Percentiles rank a stretch among this genome's conserved stretches.
Evolutionary conservation across 2,329 filamentous ascomycete genomes (phyloP).

Genomic region (Penicillium sp.): DNA sequence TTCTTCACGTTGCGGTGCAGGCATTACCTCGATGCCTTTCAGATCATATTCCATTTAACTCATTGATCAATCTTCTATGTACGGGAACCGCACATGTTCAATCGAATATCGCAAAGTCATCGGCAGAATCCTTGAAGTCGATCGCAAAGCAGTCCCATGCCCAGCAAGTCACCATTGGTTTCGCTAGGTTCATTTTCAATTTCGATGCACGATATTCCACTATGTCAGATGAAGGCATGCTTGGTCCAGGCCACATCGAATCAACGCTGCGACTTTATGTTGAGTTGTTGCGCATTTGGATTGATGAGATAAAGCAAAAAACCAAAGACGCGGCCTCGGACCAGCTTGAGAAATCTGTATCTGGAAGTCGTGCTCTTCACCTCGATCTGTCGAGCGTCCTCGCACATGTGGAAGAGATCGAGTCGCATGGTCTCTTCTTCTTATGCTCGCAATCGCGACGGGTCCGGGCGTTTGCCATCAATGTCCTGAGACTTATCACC

Average conservation of each 20-base stretch:
- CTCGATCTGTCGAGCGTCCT: conserved; percentile 86
- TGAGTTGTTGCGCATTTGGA: conserved; percentile 94
- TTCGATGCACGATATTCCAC: conserved; percentile 97
- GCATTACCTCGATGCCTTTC: conserved; percentile 93
- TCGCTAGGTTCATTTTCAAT: conserved; percentile 96
- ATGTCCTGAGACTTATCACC: conserved; percentile 85
- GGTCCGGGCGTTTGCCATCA: conserved; percentile 88
- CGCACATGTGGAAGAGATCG: conserved; percentile 93
- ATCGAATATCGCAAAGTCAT: conserved; percentile 86
- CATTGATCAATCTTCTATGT: conserved; percentile 90
- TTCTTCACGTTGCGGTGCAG: conserved; percentile 93
- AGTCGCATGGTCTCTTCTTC: conserved; percentile 96
- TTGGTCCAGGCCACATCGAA: conserved; percentile 92
- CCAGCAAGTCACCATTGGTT: conserved; percentile 94
- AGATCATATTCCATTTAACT: conserved; percentile 87
- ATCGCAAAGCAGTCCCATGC: conserved; percentile 93
- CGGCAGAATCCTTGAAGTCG: conserved; percentile 88
- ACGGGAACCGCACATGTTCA: conserved; percentile 97
- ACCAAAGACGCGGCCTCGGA: conserved; percentile 73
- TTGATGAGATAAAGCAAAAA: conserved; percentile 90
- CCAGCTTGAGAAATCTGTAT: conserved; percentile 62
- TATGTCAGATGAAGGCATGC: conserved; percentile 96
- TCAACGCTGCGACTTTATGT: conserved; percentile 91
- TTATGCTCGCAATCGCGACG: conserved; percentile 91
- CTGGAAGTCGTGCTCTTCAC: conserved; percentile 74